Evolutionary conservation across 169 alveolate species (phyloP).

Genomic region (Plasmodium fragile): DNA sequence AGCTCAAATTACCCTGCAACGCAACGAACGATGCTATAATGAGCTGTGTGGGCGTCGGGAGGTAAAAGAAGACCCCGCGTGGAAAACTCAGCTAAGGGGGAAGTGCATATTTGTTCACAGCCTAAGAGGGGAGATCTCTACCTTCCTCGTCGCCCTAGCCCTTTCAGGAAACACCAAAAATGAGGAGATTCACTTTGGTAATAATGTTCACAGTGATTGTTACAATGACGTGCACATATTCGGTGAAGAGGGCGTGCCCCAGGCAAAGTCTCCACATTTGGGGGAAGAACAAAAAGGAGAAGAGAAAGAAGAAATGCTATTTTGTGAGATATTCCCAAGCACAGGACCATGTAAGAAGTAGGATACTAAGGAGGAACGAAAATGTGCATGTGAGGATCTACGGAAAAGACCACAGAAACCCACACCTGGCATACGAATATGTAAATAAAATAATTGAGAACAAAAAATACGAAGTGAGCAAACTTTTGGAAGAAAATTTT

Average conservation of each 20-base stretch:
- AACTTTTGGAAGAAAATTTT: slow-evolving; percentile 64
- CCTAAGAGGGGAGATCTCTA: not conserved
- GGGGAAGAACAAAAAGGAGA: not conserved
- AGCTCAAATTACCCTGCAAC: not conserved
- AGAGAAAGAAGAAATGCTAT: not conserved
- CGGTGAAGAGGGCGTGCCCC: not conserved
- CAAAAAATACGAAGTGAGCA: slow-evolving; percentile 73
- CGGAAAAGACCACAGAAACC: slow-evolving; percentile 68
- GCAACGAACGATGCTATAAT: not conserved
- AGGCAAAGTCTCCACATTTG: not conserved
- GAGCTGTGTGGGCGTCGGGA: not conserved
- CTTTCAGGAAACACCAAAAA: not conserved
- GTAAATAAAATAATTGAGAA: slow-evolving; percentile 68
- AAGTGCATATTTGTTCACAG: not conserved
- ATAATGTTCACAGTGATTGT: not conserved
- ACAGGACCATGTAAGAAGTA: not conserved
- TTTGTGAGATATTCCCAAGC: not conserved
- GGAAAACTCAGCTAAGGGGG: not conserved
- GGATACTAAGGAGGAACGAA: not conserved
- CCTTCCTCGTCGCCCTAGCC: not conserved
- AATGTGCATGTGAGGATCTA: not conserved
- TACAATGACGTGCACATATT: not conserved
- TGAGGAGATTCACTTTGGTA: not conserved
- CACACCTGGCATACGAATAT: slow-evolving; percentile 70
- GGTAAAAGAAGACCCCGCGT: not conserved